Evolutionary conservation across 768 basidiomycete species (phyloP).

Genomic region (Russula sp.): DNA sequence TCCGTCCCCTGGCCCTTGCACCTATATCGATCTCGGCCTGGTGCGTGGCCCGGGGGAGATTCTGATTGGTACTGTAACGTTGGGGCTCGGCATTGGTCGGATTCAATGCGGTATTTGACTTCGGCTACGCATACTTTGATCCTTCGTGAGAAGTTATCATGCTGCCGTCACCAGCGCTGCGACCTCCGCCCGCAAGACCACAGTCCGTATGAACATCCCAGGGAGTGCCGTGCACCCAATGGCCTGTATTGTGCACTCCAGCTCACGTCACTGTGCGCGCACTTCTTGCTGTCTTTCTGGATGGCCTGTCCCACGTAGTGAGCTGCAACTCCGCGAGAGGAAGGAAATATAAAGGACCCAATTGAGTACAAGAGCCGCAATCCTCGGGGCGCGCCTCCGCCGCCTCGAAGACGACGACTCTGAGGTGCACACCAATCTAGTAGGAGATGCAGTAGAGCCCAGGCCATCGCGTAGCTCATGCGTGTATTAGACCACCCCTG

Average conservation of each 20-base stretch:
- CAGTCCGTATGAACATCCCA: slow-evolving; percentile 78
- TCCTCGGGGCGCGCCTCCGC: slow-evolving; percentile 69
- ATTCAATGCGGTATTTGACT: too few relatives aligned
- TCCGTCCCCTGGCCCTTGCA: too few relatives aligned
- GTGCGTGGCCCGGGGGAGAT: too few relatives aligned
- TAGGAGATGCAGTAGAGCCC: slow-evolving; percentile 89
- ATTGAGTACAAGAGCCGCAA: slow-evolving; percentile 92
- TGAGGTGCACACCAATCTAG: slow-evolving; percentile 87
- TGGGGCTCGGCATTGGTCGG: too few relatives aligned
- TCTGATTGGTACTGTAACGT: too few relatives aligned
- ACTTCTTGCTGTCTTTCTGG: slow-evolving; percentile 96
- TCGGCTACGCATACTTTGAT: too few relatives aligned
- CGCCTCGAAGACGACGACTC: slow-evolving; percentile 85
- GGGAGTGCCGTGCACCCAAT: slow-evolving; percentile 74
- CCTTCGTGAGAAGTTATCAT: too few relatives aligned
- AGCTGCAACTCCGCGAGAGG: not conserved
- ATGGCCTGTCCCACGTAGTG: slow-evolving; percentile 36
- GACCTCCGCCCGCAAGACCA: slow-evolving; percentile 89
- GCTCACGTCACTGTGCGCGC: slow-evolving; percentile 68
- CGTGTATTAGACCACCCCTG: slow-evolving; percentile 84
- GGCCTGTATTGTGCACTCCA: slow-evolving; percentile 64
- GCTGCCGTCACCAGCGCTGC: slow-evolving; percentile 38
- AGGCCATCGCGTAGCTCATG: slow-evolving; percentile 79
- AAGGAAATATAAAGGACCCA: slow-evolving; percentile 45
- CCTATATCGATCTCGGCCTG: too few relatives aligned